phyloP scores from a whole-genome alignment of 139 green algal species.

The Closterium sp. region DNA sequence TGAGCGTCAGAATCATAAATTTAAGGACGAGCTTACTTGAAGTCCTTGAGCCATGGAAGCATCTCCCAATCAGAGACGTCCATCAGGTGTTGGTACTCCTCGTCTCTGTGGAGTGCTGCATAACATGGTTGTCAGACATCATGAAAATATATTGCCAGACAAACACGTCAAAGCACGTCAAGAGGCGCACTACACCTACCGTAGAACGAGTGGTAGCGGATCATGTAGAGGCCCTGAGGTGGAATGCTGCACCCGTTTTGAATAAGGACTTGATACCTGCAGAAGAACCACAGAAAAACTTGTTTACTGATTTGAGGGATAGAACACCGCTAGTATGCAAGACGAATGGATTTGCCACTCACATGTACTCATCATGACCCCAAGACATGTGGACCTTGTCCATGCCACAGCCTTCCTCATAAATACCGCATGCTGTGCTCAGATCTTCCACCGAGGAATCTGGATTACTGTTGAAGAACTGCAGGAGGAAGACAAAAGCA shows the following conservation, averaged over 20 bases:
- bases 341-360: conserved; percentile 51
- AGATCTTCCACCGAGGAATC: background rate
- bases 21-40: too few species aligned
- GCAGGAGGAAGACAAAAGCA: background rate
- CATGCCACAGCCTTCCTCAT: conserved; percentile 59
- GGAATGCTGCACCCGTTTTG: conserved; percentile 58
- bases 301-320: background rate
- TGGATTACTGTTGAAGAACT: background rate
- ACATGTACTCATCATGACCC: conserved; percentile 79
- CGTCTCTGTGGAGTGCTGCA: conserved; percentile 49
- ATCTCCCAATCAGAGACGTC: conserved; percentile 58
- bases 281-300: background rate
- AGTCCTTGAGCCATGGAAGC: conserved; percentile 70
- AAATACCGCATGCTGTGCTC: conserved; percentile 59
- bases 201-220: conserved; percentile 59
- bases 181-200: conserved; percentile 19
- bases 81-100: conserved; percentile 70
- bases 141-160: background rate
- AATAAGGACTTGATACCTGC: conserved; percentile 42
- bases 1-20: background rate
- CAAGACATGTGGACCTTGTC: conserved; percentile 68
- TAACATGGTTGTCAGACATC: background rate
- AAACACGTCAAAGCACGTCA: background rate
- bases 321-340: background rate
- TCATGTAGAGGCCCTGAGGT: conserved; percentile 72